phyloP scores from a whole-genome alignment of 371 early-diverging fungal species.

The Lichtheimia ornata region DNA sequence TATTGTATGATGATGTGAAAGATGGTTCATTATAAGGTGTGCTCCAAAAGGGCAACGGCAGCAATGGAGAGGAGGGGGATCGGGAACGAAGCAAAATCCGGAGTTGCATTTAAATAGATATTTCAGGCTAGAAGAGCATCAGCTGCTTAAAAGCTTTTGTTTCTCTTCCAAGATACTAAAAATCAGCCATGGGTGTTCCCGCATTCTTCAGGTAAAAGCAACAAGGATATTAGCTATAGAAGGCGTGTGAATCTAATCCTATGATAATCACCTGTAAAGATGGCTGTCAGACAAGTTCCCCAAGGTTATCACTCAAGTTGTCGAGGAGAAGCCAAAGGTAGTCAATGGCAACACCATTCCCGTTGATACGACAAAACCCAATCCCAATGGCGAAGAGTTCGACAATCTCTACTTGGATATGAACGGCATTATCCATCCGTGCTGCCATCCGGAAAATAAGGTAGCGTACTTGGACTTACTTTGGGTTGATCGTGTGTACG shows the following conservation, averaged over 20 bases:
- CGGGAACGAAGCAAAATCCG: neutral
- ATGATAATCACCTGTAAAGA: slow-evolving; percentile 26
- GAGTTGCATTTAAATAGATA: neutral
- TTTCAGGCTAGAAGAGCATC: too few relatives aligned
- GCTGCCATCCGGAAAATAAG: slow-evolving; percentile 94
- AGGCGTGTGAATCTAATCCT: neutral
- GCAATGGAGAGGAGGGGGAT: too few relatives aligned
- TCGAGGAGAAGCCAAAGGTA: slow-evolving; percentile 73
- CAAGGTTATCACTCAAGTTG: slow-evolving; percentile 77
- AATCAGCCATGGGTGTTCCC: slow-evolving; percentile 75
- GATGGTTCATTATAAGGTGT: too few relatives aligned
- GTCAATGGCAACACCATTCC: slow-evolving; percentile 78
- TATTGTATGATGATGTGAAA: too few relatives aligned
- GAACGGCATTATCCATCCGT: slow-evolving; percentile 99
- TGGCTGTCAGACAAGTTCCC: slow-evolving; percentile 97
- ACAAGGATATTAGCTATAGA: neutral
- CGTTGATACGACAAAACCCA: slow-evolving; percentile 86
- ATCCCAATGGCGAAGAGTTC: slow-evolving; percentile 92
- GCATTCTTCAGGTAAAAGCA: slow-evolving; percentile 68
- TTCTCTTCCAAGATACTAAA: neutral
- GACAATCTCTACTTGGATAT: slow-evolving; percentile 99
- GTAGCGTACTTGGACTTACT: slow-evolving; percentile 27
- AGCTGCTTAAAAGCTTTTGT: neutral
- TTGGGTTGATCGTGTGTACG: neutral
- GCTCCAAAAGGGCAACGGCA: too few relatives aligned